Evolutionary conservation across 2,329 filamentous ascomycete species (phyloP), one percentile per base, ranked within the genome.

Genomic region (Chaetomiaceae sp.): DNA sequence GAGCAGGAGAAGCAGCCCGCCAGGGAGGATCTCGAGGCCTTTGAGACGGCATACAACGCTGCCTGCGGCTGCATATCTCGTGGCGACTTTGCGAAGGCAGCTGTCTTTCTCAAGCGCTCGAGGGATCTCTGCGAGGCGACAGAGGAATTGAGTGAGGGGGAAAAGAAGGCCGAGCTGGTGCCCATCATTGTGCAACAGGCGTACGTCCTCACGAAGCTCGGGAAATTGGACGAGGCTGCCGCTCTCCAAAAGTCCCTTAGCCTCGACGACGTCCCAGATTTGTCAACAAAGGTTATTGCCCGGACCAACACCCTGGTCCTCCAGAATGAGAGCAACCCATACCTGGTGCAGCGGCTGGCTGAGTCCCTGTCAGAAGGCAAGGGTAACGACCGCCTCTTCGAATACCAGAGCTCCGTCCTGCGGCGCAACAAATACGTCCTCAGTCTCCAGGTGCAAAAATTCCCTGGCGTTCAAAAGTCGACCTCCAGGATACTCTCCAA

Each of bases 41-140:
- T 94, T 62, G 89, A 94, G 72, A 85, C 87, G 23, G 85, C 87
- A 11, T 95, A 89, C 72, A 95, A 95, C 68, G 80, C 83, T 22
- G 89, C 88, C 8, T 92, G 88, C 67, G 78, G 78, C 19, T 83
- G 81, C 66, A 84, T 94, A 62, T 86, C 87, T 14, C 76, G 82
- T 43, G 85, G 83, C 7, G 84, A 88, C 61, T 74, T 88, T 34
- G 76, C 72, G 4, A 79, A 83, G 60, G 88, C 83, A 1, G 77
- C 82, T 20, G 73, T 85, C 22, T 74, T 91, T 53, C 72, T 94
- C 55, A 87, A 85, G 69, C 78, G 85, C 50, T 84, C 89, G 2
- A 80, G 79, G 61, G 80, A 84, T 60, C 73, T 92, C 19, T 94
- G 89, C 66, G 83, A 87, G 66, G 80, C 80, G 4, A 79, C 87